phyloP scores from a whole-genome alignment of 805 yeast genomes.

The Yamadazyma endophytica region DNA sequence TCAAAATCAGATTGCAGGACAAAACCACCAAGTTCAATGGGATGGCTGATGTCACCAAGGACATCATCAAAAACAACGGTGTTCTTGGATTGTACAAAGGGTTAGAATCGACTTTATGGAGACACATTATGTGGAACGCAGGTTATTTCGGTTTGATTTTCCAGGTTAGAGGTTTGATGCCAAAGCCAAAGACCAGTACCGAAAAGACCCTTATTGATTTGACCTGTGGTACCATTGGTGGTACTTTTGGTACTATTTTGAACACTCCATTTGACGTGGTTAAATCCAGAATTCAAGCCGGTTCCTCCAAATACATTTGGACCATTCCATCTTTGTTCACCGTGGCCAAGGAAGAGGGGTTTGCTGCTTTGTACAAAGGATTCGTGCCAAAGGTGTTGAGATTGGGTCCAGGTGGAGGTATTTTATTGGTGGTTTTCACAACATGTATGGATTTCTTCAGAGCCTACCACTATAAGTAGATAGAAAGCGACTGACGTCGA shows the following conservation, averaged over 20 bases:
- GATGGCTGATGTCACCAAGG: constrained; percentile 74
- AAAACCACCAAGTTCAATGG: constrained; percentile 76
- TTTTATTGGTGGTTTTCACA: constrained; percentile 93
- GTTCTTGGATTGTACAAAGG: constrained; percentile 85
- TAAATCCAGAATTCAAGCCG: constrained; percentile 94
- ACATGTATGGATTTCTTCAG: constrained; percentile 92
- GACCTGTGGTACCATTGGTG: constrained; percentile 93
- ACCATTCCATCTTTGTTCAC: constrained; percentile 72
- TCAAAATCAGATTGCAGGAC: constrained; percentile 94
- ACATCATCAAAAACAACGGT: constrained; percentile 74
- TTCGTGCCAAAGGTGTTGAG: constrained; percentile 95
- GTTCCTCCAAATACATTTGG: constrained; percentile 87
- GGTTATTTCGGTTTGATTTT: constrained; percentile 95
- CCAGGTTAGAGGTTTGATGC: constrained; percentile 78
- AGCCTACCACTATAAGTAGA: constrained; percentile 34
- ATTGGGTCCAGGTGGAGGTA: constrained; percentile 99
- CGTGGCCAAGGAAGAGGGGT: constrained; percentile 88
- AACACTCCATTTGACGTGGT: constrained; percentile 98
- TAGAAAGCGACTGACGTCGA: no score
- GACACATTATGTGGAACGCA: constrained; percentile 96
- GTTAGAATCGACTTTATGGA: constrained; percentile 94
- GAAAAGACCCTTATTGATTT: constrained; percentile 84
- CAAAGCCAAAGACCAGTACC: constrained; percentile 64
- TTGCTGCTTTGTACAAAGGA: constrained; percentile 88
- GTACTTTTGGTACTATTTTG: constrained; percentile 90